Base-by-base conservation (phyloP, 1,284 basidiomycete species). In the Ustilago sp. region DNA sequence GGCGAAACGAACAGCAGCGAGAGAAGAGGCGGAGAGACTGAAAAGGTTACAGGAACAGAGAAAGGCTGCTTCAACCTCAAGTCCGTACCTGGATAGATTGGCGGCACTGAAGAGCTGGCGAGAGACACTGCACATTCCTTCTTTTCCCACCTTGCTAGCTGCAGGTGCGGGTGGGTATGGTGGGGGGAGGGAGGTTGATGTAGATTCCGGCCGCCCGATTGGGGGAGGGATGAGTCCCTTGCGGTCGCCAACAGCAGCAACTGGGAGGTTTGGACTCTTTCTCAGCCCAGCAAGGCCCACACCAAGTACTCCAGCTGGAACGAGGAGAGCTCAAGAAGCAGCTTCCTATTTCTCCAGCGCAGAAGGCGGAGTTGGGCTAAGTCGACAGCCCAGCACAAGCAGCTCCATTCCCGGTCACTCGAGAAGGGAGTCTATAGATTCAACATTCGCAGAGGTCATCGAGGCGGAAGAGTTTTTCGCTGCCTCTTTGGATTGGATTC, bases 121-220 rank as follows among this genome's bases (percentile, higher is more conserved):
- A 8, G 75, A 74, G 59, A 71, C 71, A 13, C 57, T 77, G 7
- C 71, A 77, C 64, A 74, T 77, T n/a, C 75, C 75, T 0, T 77
- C 75, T 5, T 68, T 77, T 35, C 74, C 63, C 3, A 55, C 62
- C 2, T 58, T 59, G 0, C 51, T 74, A n/a, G 69, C 63, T 31
- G 31, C 71, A 15, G 34, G 41, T 12, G 43, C 35, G 4, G n/a
- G 4, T 9, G 31, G 41, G 31, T 36, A 52, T 35, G 31, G 32
- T 12, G 56, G 28, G 13, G 45, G 32, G 19, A 41, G 32, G 15
- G 68, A 63, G 12, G 73, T 59, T 11, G 68, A 64, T 28, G 68
- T 65, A 17, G 68, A 74, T n/a, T 57, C 51, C 17, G 63, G 63
- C 4, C 19, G 52, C 3, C 43, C 39, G 1, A 23, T 12, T 4